Evolutionary conservation across 306 rosid species (phyloP), one percentile per base, ranked within the genome.

Genomic region (Datisca glomerata): DNA sequence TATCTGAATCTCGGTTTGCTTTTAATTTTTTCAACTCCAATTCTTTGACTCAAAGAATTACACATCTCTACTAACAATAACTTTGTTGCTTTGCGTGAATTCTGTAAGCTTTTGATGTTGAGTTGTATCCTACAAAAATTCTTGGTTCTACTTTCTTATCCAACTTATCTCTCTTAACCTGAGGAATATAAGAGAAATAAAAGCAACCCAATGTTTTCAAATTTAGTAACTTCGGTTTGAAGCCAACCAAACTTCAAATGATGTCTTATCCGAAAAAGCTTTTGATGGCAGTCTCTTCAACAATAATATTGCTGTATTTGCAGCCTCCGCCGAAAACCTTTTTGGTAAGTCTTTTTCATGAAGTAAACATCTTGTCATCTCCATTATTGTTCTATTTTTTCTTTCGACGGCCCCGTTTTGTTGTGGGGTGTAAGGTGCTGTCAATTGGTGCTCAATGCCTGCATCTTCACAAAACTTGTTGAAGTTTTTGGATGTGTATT

Each of bases 401-500:
- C 41, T 48, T 18, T 48, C 41, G 9, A 7, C 16, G 4, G 31
- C 53, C 4, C 27, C 40, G 31, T 48, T 48, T 32, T 48, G 41
- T 17, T 48, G 53, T 24, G 53, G 51, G 3, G 37, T 31, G 18
- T 48, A 48, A 29, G 53, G 41, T 6, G 53, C 41, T 5, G 27
- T 16, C 8, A 34, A 19, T 27, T 41, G 27, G n/a, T 25, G 18
- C 4, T 27, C 55, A 49, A 49, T 49, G 11, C 55, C 43, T 17
- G 27, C 43, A 8, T 33, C 43, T 21, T 36, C 21, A 37, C 35
- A 36, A 51, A 51, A 36, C 18, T 8, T 4, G 7, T 37, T n/a
- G n/a, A n/a, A n/a, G n/a, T n/a, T n/a, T n/a, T n/a, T 51, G 8
- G 27, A 53, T 17, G 49, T 53, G 11, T 53, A 39, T 12, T 53